Conservation (phyloP, 495 filamentous ascomycete species). For the Mytilinidion resinicola region DNA sequence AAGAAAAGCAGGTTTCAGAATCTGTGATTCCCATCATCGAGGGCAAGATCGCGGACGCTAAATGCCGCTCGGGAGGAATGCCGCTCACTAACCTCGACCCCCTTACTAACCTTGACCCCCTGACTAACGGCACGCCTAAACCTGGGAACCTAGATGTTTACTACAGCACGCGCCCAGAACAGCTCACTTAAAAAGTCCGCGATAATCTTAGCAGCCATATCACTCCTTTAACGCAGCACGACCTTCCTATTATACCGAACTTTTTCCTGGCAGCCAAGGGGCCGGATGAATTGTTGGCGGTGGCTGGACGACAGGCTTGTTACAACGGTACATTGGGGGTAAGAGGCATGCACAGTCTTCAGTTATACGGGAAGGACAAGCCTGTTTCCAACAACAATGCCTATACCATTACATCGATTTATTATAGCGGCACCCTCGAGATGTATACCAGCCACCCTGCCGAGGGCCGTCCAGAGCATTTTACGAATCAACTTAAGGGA, state of each 20-base stretch:
- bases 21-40: slow-evolving; percentile 36
- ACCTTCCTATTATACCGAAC: slow-evolving; percentile 38
- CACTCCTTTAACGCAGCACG: slow-evolving; percentile 35
- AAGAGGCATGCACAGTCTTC: no score
- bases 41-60: slow-evolving; percentile 21
- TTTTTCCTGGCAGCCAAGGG: no score
- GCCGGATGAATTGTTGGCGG: no score
- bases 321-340: no score
- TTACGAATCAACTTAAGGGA: slow-evolving; percentile 37
- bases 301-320: no score
- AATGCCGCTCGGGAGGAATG: slow-evolving; percentile 25
- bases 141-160: slow-evolving; percentile 37
- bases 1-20: no score
- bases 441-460: slow-evolving; percentile 39
- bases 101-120: no score
- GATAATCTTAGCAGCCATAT: slow-evolving; percentile 29
- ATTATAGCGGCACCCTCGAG: slow-evolving; percentile 33
- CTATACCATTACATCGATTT: no score
- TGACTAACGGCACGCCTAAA: slow-evolving; percentile 32
- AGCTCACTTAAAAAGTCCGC: slow-evolving; percentile 27
- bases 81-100: slow-evolving; percentile 35
- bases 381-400: no score
- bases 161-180: slow-evolving; percentile 34
- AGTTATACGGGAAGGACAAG: no score
- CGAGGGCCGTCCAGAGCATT: slow-evolving; percentile 33